Base-by-base conservation (phyloP, 805 yeast species). In the Citeromyces matritensis region DNA sequence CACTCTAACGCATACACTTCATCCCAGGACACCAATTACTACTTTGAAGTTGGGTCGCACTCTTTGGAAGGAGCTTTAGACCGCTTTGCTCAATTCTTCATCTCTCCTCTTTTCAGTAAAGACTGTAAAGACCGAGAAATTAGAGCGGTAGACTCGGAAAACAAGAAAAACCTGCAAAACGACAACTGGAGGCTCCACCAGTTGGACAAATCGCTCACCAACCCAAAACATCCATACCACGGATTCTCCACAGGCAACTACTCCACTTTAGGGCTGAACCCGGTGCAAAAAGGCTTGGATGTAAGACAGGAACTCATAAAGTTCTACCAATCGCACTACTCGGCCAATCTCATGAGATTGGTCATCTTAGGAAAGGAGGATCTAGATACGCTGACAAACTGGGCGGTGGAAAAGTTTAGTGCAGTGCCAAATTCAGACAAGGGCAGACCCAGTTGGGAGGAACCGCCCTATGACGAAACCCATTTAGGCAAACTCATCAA, bases 131-230 rank as follows among this genome's bases (percentile, higher is more conserved):
- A 85, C 47, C 66, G 96, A 34, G 98, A 88, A 53, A 80, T 88
- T 43, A 71, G 74, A 39, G 97, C 97, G 2, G 97, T 88, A 7
- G 95, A 88, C 53, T 80, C 94, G 25, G 98, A 88, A 56, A 84
- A 88, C 58, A 88, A 85, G 51, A 88, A 91, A 57, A 88, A 88
- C 49, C 59, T 91, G 32, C 97, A 88, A 52, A 79, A 67, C 48
- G 98, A 88, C 52, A 48, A 57, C 29, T 85, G 97, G 96, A 70
- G 97, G 45, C 55, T 83, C 30, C 76, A 77, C 45, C 97, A 88
- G 55, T 60, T 88, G 32, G 86, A 81, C 34, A 80, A 82, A 54
- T 65, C 76, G 31, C 58, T 76, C 24, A 63, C 91, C 11, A 83
- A 79, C 49, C 69, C 72, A 1, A 45, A 55, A 0, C 97, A 91